Evolutionary conservation across 2,329 filamentous ascomycete genomes (phyloP), one percentile per base, ranked within the genome.

Genomic region (Scortechinia acanthostroma): DNA sequence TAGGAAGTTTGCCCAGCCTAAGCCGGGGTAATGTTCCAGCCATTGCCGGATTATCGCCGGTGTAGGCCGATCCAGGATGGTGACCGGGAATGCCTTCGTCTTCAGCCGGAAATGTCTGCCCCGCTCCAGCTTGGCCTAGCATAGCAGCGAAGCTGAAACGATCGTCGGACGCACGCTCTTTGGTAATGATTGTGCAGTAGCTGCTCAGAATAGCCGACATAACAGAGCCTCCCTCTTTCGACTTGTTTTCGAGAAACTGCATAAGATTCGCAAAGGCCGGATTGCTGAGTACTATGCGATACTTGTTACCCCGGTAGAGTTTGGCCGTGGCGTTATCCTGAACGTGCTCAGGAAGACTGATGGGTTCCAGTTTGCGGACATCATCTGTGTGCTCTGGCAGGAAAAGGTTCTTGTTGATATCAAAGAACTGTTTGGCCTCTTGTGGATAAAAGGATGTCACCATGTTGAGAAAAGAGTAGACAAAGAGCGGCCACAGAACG

Each of bases 31-130:
- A 64, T 4, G 77, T 76, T 23, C 73, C 72, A 4, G 76, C 73
- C 58, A 69, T 67, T 16, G 61, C 66, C 10, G 80, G 74, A 48
- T 80, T 76, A 40, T 71, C 70, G 45, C 74, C 71, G 3, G 73
- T 76, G 49, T 81, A 76, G 21, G 78, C 78, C 25, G 80, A 82
- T 2, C 80, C 80, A 4, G 80, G 76, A 49, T 80, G 75, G 54
- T 83, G 80, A 14, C 79, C 80, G 4, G 80, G 80, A 52, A 84
- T 83, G 42, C 80, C 80, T 60, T 84, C 80, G 52, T 84, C 80
- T 60, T 84, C 79, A 10, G 71, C 71, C 14, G 79, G 79, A 44
- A 76, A 69, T 15, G 74, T 71, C 44, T 75, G 68, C 3, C 69
- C 69, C 4, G 68, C 68, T 23, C 68, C 64, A n/a, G 71, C 70